Conservation (phyloP, 305 asterid species). For the Fraxinus greggii region DNA sequence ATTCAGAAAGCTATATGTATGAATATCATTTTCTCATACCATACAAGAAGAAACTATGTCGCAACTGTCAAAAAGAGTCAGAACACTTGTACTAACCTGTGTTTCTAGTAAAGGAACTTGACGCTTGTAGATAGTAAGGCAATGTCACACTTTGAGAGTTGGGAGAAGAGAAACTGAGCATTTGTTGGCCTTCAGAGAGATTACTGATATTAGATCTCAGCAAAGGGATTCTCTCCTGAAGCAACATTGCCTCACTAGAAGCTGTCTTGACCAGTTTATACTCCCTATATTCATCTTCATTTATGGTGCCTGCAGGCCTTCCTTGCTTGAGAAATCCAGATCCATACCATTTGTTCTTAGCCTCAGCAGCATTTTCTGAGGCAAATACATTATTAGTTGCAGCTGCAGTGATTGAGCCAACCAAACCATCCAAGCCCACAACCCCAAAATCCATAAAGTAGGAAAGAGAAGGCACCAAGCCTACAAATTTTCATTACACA, state of each 20-base stretch:
- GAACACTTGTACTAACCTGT: conserved; percentile 46
- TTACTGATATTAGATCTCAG: conserved; percentile 38
- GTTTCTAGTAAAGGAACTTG: conserved; percentile 37
- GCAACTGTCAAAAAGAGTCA: background rate
- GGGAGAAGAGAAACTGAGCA: conserved; percentile 81
- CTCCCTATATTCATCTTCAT: conserved; percentile 37
- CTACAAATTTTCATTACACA: conserved; percentile 17
- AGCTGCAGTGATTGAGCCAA: conserved; percentile 28
- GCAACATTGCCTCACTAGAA: conserved; percentile 37
- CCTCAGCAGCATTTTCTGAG: conserved; percentile 26
- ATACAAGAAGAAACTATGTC: background rate
- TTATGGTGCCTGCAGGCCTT: conserved; percentile 22
- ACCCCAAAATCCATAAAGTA: conserved; percentile 62
- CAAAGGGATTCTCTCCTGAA: conserved; percentile 32
- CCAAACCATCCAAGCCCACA: conserved; percentile 46
- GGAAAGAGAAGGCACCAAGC: background rate
- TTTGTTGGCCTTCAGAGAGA: conserved; percentile 43
- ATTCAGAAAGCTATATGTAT: conserved; percentile 19
- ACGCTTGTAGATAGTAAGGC: conserved; percentile 36
- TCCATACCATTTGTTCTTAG: conserved; percentile 29
- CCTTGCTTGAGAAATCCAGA: conserved; percentile 39
- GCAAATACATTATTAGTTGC: conserved; percentile 25
- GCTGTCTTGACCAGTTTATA: conserved; percentile 36
- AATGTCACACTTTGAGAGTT: conserved; percentile 38
- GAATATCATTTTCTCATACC: conserved; percentile 1